These are phyloP conservation scores for Penicillium oxalicum DNA, from an alignment of 2,329 filamentous ascomycete genomes.

Conservation along the genomic window DNA sequence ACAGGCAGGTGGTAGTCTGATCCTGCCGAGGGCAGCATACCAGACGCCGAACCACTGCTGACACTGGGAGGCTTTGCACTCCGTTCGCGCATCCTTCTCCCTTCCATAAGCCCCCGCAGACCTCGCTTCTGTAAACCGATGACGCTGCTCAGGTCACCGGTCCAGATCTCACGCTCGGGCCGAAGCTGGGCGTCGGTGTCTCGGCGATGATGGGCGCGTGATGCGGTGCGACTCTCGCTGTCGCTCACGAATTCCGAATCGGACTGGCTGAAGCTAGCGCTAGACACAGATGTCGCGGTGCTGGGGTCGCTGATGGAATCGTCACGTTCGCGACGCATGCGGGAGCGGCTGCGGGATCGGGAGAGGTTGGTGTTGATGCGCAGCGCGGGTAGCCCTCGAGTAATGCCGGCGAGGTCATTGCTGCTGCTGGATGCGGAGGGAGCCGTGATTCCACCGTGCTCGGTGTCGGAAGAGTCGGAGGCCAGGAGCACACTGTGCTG, in stretches of 20 bases:
- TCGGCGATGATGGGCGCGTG: conserved; percentile 35
- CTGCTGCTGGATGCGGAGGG: conserved; percentile 26
- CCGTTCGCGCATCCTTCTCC: conserved; percentile 73
- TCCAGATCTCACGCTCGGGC: conserved; percentile 64
- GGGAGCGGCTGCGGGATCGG: conserved; percentile 15
- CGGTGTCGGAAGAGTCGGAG: conserved; percentile 38
- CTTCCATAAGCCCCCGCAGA: conserved; percentile 88
- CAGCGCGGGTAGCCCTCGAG: conserved; percentile 30
- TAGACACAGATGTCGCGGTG: conserved; percentile 35
- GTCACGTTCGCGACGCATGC: conserved; percentile 27
- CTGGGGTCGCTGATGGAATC: conserved; percentile 38
- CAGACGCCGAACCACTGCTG: conserved; percentile 15
- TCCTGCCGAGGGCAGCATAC: conserved; percentile 9
- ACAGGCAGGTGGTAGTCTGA: conserved; percentile 13
- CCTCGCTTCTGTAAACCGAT: conserved; percentile 95
- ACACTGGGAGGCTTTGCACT: conserved; percentile 35
- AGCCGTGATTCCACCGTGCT: conserved; percentile 25
- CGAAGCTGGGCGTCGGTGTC: conserved; percentile 28
- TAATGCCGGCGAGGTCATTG: conserved; percentile 19
- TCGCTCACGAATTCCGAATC: conserved; percentile 29
- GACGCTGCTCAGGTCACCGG: conserved; percentile 67
- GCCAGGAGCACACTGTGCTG: conserved; percentile 27
- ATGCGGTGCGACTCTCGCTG: conserved; percentile 26
- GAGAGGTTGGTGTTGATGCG: conserved; percentile 38
- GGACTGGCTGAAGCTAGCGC: conserved; percentile 35